Evolutionary conservation across 495 filamentous ascomycete genomes (phyloP).

Genomic region (Viridothelium virens): DNA sequence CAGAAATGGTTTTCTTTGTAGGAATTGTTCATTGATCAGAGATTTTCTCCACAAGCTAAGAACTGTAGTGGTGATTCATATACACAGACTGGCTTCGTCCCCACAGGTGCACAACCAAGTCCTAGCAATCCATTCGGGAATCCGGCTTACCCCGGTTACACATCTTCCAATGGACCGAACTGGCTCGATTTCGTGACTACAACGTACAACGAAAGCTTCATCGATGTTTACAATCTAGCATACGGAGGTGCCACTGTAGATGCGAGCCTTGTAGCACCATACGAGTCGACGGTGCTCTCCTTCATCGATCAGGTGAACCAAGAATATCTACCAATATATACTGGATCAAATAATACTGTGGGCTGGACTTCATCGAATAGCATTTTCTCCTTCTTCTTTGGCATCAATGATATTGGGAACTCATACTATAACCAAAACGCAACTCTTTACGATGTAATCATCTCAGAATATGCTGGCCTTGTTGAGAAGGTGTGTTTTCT

Average conservation of each 20-base stretch:
- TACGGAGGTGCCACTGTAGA: slow-evolving; percentile 64
- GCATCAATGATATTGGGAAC: slow-evolving; percentile 73
- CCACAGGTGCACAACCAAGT: slow-evolving; percentile 49
- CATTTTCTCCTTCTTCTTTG: slow-evolving; percentile 66
- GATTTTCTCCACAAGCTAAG: neutral
- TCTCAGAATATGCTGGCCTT: slow-evolving; percentile 49
- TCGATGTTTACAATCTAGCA: slow-evolving; percentile 62
- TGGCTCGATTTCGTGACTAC: slow-evolving; percentile 64
- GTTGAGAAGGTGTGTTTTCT: slow-evolving; percentile 41
- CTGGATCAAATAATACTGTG: slow-evolving; percentile 36
- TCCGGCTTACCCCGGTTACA: slow-evolving; percentile 53
- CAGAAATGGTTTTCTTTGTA: slow-evolving; percentile 11
- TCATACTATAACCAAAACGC: slow-evolving; percentile 44
- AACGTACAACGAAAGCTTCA: slow-evolving; percentile 51
- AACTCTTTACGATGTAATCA: slow-evolving; percentile 46
- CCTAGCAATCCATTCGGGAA: slow-evolving; percentile 67
- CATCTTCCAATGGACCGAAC: slow-evolving; percentile 53
- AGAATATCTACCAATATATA: slow-evolving; percentile 43
- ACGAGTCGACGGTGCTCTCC: slow-evolving; percentile 45
- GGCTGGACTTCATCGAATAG: slow-evolving; percentile 54
- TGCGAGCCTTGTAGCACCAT: slow-evolving; percentile 48
- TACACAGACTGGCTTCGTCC: slow-evolving; percentile 58
- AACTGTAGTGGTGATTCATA: slow-evolving; percentile 49
- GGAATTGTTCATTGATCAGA: neutral
- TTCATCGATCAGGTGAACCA: slow-evolving; percentile 52